A percentile compares a stretch with the other conserved stretches of the same genome.
phyloP scores from a whole-genome alignment of 176 grass and related monocot genomes.

The Oropetium thomaeum region DNA sequence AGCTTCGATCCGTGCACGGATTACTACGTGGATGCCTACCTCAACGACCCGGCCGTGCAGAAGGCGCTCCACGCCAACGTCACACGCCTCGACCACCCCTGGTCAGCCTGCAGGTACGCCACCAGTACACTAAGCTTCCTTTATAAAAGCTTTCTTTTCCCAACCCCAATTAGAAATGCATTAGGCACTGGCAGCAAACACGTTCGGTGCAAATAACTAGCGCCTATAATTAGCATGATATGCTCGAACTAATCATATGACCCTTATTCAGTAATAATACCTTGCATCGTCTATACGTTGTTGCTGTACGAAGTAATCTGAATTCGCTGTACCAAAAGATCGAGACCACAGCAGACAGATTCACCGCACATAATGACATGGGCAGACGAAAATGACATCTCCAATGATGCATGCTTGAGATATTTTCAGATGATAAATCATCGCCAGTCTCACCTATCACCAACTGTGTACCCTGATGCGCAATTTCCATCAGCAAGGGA shows the following conservation, averaged over 20 bases:
- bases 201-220: not conserved
- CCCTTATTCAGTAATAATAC: not conserved
- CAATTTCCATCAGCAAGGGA: constrained; percentile 18
- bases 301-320: not conserved
- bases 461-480: not conserved
- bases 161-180: not conserved
- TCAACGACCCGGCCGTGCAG: constrained; percentile 71
- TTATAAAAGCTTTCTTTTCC: not conserved
- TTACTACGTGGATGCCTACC: constrained; percentile 71
- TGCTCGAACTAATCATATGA: not conserved
- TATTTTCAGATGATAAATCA: not conserved
- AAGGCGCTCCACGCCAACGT: constrained; percentile 81
- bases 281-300: too few relatives aligned
- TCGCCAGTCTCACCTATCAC: not conserved
- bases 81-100: constrained; percentile 57
- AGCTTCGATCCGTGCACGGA: constrained; percentile 79
- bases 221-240: too few relatives aligned
- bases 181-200: constrained; percentile 2
- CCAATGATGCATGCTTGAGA: too few relatives aligned
- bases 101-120: constrained; percentile 77
- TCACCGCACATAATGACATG: too few relatives aligned
- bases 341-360: too few relatives aligned
- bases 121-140: not conserved
- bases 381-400: too few relatives aligned
- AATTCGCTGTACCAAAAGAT: not conserved